Evolutionary conservation across 257 asterid genomes (phyloP), one percentile per base, ranked within the genome.

Genomic region (Forsythia suspensa): DNA sequence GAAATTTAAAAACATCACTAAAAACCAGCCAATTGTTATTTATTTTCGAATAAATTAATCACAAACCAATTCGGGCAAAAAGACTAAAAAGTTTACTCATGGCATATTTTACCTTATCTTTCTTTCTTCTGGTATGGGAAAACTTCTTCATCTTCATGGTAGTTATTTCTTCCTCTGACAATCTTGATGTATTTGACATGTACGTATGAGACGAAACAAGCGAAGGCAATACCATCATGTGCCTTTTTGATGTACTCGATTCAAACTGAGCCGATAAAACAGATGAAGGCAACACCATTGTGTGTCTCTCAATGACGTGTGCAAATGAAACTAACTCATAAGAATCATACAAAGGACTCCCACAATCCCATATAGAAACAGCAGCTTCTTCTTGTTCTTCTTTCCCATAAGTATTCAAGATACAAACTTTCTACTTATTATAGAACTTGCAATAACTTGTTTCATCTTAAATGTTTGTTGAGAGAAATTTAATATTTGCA

Each of bases 271-370:
- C 6, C 9, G 41, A 11, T 13, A 72, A 34, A 0, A 59, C 44
- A 37, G 72, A 38, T 0, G 57, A 12, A 3, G 89, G 85, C 20
- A 77, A 46, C 11, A 51, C 21, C 83, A 67, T 74, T 66, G 78
- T 78, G 46, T 85, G 84, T 8, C 84, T 80, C 43, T 88, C 92
- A 4, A 90, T 85, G 70, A 86, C 57, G 71, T 84, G 71, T 0
- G 80, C 57, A 4, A 86, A 43, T 41, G 91, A 84, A 55, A 78
- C 82, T 24, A 88, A 71, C 76, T 90, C 94, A 15, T 79, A 81
- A 48, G 92, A 80, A 85, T 88, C 94, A 66, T 90, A 86, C 7
- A 88, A 83, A 5, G 87, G 82, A 80, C 91, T 90, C 78, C 94
- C 94, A 70, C 92, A 90, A 16, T 88, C 82, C 92, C 92, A 90